A percentile compares a stretch with the other conserved stretches of the same genome.
These are phyloP conservation scores for Carex arenaria DNA, from an alignment of 202 grass and related monocot genomes.

Conservation along the genomic window DNA sequence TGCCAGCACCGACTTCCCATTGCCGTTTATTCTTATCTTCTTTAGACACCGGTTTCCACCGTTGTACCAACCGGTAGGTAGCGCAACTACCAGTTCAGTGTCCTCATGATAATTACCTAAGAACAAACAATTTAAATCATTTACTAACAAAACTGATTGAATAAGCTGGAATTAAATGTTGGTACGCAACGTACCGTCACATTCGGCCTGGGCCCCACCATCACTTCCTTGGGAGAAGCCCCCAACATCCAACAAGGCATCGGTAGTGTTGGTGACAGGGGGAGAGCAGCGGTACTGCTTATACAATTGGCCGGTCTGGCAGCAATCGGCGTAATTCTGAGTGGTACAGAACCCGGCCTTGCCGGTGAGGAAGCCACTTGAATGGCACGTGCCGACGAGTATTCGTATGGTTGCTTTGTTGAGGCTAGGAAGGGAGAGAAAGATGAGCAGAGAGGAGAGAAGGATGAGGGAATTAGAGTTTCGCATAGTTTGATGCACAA, in stretches of 20 bases:
- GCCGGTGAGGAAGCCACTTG: conserved; percentile 49
- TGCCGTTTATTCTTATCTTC: conserved; percentile 26
- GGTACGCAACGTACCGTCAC: conserved; percentile 19
- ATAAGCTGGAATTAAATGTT: not conserved
- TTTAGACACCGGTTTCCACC: conserved; percentile 17
- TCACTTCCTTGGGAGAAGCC: conserved; percentile 43
- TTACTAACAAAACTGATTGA: not conserved
- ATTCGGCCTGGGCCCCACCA: conserved; percentile 47
- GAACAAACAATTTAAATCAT: not conserved
- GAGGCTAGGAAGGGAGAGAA: conserved; percentile 12
- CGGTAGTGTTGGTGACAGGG: conserved; percentile 20
- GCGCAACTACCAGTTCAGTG: conserved; percentile 12
- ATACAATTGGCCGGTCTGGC: conserved; percentile 36
- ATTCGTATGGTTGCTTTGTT: conserved; percentile 13
- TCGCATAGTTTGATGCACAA: not conserved
- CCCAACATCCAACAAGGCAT: conserved; percentile 34
- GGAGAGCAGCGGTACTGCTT: conserved; percentile 47
- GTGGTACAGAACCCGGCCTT: conserved; percentile 34
- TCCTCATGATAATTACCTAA: conserved; percentile 12
- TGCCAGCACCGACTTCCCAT: conserved; percentile 18
- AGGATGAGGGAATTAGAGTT: not conserved
- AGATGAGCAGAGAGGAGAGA: not conserved
- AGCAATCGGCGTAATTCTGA: conserved; percentile 43
- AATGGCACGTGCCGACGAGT: conserved; percentile 19
- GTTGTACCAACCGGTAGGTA: conserved; percentile 27